A percentile compares a stretch with the other conserved stretches of the same genome.
Conservation (phyloP, 2,329 filamentous ascomycete species). For the Fusarium odoratissimum region DNA sequence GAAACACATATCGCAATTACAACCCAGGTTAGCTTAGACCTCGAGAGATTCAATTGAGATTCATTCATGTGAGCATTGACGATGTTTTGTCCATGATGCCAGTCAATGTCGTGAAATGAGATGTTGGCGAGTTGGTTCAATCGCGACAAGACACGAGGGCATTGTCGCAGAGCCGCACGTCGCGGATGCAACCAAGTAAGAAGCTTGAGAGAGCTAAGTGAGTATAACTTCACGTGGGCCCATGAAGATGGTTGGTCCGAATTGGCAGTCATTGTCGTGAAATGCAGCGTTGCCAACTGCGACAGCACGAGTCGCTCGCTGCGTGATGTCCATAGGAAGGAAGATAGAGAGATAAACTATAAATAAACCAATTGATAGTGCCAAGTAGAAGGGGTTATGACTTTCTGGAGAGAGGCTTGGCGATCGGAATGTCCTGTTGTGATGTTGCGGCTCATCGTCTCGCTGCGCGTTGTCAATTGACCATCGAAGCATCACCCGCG, state of each 20-base stretch:
- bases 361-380: no score
- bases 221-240: rapidly evolving
- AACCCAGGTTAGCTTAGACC: rapidly evolving
- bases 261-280: background rate
- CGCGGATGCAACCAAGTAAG: no score
- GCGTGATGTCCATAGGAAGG: background rate
- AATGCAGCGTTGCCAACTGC: background rate
- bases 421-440: no score
- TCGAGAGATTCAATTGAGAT: background rate
- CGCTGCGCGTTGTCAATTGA: no score
- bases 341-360: rapidly evolving
- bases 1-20: rapidly evolving
- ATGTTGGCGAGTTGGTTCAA: background rate
- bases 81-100: rapidly evolving
- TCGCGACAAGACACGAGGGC: background rate
- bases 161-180: no score
- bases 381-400: no score
- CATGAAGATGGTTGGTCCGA: background rate
- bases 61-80: rapidly evolving
- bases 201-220: rapidly evolving
- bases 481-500: rapidly evolving
- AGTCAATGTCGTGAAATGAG: no score
- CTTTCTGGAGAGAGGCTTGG: background rate
- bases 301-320: background rate
- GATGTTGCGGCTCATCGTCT: no score